A percentile compares a stretch with the other conserved stretches of the same genome.
These are phyloP conservation scores for Mycena vitilis DNA, from an alignment of 768 basidiomycete genomes.

Conservation along the genomic window DNA sequence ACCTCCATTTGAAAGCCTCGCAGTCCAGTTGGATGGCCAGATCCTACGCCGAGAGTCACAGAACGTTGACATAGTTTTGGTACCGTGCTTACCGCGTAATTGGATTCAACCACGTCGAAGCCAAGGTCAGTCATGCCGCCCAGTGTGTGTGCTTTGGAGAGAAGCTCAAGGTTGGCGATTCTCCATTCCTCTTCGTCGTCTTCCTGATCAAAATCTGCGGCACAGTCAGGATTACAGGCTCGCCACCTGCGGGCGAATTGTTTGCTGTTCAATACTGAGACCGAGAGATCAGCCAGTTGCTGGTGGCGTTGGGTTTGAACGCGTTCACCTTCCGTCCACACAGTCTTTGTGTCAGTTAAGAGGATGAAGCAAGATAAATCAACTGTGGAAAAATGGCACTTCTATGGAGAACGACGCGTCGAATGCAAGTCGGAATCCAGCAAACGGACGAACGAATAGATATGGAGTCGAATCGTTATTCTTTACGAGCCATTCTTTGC, in stretches of 20 bases:
- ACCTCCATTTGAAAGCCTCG: slow-evolving; percentile 78
- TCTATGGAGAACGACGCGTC: slow-evolving; percentile 54
- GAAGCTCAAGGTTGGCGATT: slow-evolving; percentile 61
- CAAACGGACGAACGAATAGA: slow-evolving; percentile 67
- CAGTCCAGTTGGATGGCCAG: slow-evolving; percentile 70
- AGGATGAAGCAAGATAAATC: slow-evolving; percentile 71
- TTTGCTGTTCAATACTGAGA: slow-evolving; percentile 63
- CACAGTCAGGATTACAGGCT: slow-evolving; percentile 59
- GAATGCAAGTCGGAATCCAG: slow-evolving; percentile 19
- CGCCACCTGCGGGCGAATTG: slow-evolving; percentile 80
- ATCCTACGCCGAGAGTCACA: slow-evolving; percentile 59
- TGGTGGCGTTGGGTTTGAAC: background rate
- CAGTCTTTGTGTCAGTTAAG: slow-evolving; percentile 79
- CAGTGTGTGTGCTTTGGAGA: slow-evolving; percentile 72
- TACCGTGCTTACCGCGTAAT: slow-evolving; percentile 63
- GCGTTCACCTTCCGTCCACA: slow-evolving; percentile 78
- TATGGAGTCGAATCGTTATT: slow-evolving; percentile 75
- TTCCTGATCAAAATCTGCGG: slow-evolving; percentile 38
- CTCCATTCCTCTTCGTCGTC: slow-evolving; percentile 75
- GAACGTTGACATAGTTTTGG: slow-evolving; percentile 27
- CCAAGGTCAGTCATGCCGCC: slow-evolving; percentile 66
- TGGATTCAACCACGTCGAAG: slow-evolving; percentile 70
- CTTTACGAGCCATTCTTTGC: slow-evolving; percentile 82
- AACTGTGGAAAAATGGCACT: slow-evolving; percentile 67
- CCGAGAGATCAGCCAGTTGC: slow-evolving; percentile 19